Percentiles rank a stretch among this genome's conserved stretches.
Evolutionary conservation across 164 flowering plant species (phyloP).

Genomic region (Vitis vinifera): DNA sequence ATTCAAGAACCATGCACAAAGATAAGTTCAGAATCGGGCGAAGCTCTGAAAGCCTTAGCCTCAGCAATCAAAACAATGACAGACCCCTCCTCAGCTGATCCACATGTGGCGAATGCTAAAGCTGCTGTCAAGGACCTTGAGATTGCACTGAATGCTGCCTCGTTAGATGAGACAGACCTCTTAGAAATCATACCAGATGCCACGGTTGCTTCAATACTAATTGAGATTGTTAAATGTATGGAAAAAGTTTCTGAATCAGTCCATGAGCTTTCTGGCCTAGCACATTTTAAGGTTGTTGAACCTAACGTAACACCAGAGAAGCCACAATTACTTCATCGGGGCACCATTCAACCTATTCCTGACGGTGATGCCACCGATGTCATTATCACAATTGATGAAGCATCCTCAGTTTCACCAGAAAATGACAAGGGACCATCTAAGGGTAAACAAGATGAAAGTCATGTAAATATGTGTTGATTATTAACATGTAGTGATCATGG

Average conservation of each 20-base stretch:
- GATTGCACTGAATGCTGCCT: slow-evolving; percentile 16
- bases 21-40: slow-evolving; percentile 43
- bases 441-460: neutral
- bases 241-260: slow-evolving; percentile 35
- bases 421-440: neutral
- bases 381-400: slow-evolving; percentile 14
- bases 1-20: slow-evolving; percentile 36
- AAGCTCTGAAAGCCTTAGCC: slow-evolving; percentile 42
- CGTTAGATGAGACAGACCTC: slow-evolving; percentile 22
- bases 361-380: slow-evolving; percentile 16
- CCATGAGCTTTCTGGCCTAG: slow-evolving; percentile 32
- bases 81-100: slow-evolving; percentile 18
- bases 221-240: slow-evolving; percentile 29
- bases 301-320: slow-evolving; percentile 29
- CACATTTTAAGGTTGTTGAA: slow-evolving; percentile 34
- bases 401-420: slow-evolving; percentile 3
- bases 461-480: slow-evolving; percentile 8
- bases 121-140: slow-evolving; percentile 31
- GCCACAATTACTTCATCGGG: slow-evolving; percentile 29
- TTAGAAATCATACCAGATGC: slow-evolving; percentile 33
- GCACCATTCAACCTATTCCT: slow-evolving; percentile 30
- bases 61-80: slow-evolving; percentile 38
- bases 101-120: slow-evolving; percentile 34
- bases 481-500: neutral
- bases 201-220: slow-evolving; percentile 38